A percentile compares a stretch with the other conserved stretches of the same genome.
Evolutionary conservation across 129 eudicot genomes (phyloP).

Genomic region (Dittrichia graveolens): DNA sequence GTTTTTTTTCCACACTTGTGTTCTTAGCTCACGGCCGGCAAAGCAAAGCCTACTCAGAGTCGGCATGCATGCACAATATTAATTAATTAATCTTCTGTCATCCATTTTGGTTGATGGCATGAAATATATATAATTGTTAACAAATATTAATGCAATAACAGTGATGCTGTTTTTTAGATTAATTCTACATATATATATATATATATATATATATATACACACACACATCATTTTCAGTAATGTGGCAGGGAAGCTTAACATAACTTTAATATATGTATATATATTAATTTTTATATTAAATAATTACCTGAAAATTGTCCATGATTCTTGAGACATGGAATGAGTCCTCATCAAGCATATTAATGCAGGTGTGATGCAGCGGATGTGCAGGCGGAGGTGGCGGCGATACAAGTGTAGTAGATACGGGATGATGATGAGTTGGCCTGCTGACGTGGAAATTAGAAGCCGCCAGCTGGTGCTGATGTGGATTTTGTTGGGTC

Average conservation of each 20-base stretch:
- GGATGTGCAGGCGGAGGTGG: constrained; percentile 38
- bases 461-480: constrained; percentile 44
- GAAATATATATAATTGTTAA: background rate
- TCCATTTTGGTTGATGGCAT: background rate
- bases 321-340: constrained; percentile 79
- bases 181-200: too few relatives aligned
- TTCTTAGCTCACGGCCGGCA: constrained; percentile 35
- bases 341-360: constrained; percentile 62
- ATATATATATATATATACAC: too few relatives aligned
- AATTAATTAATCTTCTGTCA: background rate
- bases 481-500: constrained; percentile 54
- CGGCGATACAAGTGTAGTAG: constrained; percentile 59
- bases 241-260: too few relatives aligned
- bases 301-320: constrained; percentile 74
- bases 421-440: constrained; percentile 54
- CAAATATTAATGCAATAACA: too few relatives aligned
- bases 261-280: background rate
- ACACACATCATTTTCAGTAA: too few relatives aligned
- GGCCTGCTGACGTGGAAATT: constrained; percentile 81
- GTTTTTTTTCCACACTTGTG: constrained; percentile 29
- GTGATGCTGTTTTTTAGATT: too few relatives aligned
- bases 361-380: constrained; percentile 61
- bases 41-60: constrained; percentile 23
- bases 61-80: background rate
- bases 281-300: background rate